These are phyloP conservation scores for Posidonia oceanica DNA, from an alignment of 116 monocot species.

Conservation along the genomic window DNA sequence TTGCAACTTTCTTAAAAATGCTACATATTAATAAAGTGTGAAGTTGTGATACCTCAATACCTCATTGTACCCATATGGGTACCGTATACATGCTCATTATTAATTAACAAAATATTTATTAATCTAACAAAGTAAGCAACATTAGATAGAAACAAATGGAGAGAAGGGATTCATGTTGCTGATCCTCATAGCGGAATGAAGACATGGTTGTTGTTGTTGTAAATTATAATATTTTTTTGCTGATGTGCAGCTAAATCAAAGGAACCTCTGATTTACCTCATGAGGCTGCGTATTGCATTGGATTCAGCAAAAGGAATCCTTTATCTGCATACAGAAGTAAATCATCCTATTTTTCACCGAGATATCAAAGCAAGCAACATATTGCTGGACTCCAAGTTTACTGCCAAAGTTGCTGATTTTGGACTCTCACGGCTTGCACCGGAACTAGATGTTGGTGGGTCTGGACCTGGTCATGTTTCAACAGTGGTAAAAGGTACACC, in stretches of 20 bases:
- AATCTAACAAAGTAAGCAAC: no score
- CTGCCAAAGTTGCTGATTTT: slow-evolving; percentile 89
- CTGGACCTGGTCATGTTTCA: slow-evolving; percentile 51
- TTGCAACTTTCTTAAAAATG: no score
- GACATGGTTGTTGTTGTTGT: background rate
- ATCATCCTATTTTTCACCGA: slow-evolving; percentile 84
- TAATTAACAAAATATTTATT: no score
- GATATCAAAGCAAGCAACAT: slow-evolving; percentile 94
- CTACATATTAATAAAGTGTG: no score
- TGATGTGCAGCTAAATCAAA: slow-evolving; percentile 34
- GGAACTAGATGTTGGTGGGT: slow-evolving; percentile 42
- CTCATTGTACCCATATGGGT: no score
- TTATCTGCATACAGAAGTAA: slow-evolving; percentile 77
- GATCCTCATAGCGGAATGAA: background rate
- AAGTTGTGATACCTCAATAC: no score
- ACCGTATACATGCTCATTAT: no score
- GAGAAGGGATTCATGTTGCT: no score
- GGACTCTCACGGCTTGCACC: slow-evolving; percentile 89
- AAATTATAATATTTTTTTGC: background rate
- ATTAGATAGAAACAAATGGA: no score
- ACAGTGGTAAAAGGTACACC: slow-evolving; percentile 90
- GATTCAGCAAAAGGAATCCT: slow-evolving; percentile 73
- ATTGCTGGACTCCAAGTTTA: slow-evolving; percentile 63
- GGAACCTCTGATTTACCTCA: slow-evolving; percentile 35
- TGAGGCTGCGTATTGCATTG: slow-evolving; percentile 58